Conservation (phyloP, 805 yeast species). For the Debaryomyces castellii region DNA sequence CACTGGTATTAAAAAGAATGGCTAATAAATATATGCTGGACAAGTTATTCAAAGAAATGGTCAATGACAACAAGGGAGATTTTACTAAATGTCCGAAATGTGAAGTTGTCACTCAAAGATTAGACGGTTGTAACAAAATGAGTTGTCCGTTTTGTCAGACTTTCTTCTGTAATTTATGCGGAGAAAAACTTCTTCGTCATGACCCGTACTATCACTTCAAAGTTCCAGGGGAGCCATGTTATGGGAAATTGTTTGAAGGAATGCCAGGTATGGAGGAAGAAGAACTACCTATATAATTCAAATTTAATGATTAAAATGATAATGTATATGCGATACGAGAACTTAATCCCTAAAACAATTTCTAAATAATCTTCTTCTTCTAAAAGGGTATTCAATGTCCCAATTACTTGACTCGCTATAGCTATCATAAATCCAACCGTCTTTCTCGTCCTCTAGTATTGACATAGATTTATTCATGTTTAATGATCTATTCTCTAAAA, state of each 20-base stretch:
- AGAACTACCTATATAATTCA: background rate
- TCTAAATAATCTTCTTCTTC: conserved; percentile 58
- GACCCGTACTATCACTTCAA: conserved; percentile 56
- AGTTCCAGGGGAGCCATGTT: conserved; percentile 42
- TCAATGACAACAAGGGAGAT: conserved; percentile 40
- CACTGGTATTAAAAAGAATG: conserved; percentile 37
- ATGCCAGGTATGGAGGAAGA: conserved; percentile 26
- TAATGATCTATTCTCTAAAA: conserved; percentile 52
- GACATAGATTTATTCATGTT: conserved; percentile 10
- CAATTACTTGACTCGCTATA: conserved; percentile 16
- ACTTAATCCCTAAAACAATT: conserved; percentile 47
- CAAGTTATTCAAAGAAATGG: conserved; percentile 41
- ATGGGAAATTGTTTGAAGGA: conserved; percentile 54
- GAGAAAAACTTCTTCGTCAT: conserved; percentile 30
- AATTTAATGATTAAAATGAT: no score
- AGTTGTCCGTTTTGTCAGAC: conserved; percentile 49
- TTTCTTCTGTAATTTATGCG: conserved; percentile 57
- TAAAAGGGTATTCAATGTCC: conserved; percentile 45
- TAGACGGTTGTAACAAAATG: conserved; percentile 69
- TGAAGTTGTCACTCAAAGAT: conserved; percentile 46
- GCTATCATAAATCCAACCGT: conserved; percentile 54
- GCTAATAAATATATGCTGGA: conserved; percentile 49
- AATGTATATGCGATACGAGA: no score
- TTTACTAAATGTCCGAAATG: conserved; percentile 56
- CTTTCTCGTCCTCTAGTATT: conserved; percentile 28